These are phyloP conservation scores for Hortiboletus campestris DNA, from an alignment of 768 basidiomycete species.

Conservation along the genomic window DNA sequence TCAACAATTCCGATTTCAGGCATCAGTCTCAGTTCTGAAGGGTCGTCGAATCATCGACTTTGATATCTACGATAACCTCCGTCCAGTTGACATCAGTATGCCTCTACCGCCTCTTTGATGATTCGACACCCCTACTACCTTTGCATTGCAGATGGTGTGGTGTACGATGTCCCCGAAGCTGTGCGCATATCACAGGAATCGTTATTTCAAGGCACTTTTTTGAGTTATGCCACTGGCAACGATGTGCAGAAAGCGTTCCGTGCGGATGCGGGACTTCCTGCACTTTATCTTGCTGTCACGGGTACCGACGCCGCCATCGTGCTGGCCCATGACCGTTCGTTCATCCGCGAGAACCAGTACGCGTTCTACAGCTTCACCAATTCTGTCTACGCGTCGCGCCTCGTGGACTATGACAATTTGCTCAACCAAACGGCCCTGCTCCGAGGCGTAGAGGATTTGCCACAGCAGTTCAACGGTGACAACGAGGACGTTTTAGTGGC, in stretches of 20 bases:
- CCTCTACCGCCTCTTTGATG: background rate
- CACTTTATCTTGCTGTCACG: conserved; percentile 5
- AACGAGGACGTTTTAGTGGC: background rate
- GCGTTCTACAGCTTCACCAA: conserved; percentile 1
- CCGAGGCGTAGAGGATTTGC: conserved; percentile 1
- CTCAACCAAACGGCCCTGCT: conserved; percentile 1
- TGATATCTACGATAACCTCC: background rate
- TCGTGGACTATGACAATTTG: background rate
- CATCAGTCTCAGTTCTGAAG: background rate
- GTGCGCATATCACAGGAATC: background rate
- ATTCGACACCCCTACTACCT: background rate
- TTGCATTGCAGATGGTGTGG: background rate
- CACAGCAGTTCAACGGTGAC: background rate
- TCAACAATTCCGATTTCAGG: background rate
- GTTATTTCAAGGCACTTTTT: background rate
- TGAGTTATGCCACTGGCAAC: background rate
- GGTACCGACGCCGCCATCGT: background rate
- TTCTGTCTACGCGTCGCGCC: background rate
- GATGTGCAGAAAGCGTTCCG: background rate
- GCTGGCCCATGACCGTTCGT: background rate
- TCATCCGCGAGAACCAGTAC: background rate
- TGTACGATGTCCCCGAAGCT: background rate
- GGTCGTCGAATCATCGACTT: conserved; percentile 4
- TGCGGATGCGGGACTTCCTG: background rate
- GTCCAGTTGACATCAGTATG: background rate